Evolutionary conservation across 2,329 filamentous ascomycete species (phyloP).

Genomic region (Ceratocystis harringtonii): DNA sequence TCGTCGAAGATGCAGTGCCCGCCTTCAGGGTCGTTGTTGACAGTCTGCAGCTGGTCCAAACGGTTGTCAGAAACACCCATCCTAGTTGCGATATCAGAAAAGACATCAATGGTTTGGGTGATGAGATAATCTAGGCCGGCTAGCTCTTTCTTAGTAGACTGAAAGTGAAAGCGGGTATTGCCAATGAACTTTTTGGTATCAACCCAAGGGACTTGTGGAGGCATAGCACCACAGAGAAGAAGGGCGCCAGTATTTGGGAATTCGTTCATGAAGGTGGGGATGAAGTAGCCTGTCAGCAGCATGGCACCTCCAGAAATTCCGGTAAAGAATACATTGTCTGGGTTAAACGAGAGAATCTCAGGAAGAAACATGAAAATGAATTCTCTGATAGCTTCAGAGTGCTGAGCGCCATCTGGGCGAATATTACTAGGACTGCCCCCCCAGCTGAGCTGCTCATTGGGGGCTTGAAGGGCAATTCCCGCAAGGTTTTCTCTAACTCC

Average conservation of each 20-base stretch:
- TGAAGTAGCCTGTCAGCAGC: conserved; percentile 41
- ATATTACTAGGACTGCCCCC: conserved; percentile 33
- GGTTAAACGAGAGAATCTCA: conserved; percentile 38
- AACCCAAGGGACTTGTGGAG: conserved; percentile 37
- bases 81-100: conserved; percentile 25
- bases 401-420: conserved; percentile 39
- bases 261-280: conserved; percentile 39
- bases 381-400: conserved; percentile 40
- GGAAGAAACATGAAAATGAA: conserved; percentile 40
- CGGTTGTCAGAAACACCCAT: conserved; percentile 31
- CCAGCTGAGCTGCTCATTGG: conserved; percentile 42
- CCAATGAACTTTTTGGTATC: conserved; percentile 28
- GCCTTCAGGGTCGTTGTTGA: conserved; percentile 39
- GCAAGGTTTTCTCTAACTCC: conserved; percentile 35
- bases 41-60: conserved; percentile 39
- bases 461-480: conserved; percentile 39
- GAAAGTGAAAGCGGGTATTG: conserved; percentile 39
- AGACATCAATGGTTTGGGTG: conserved; percentile 34
- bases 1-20: conserved; percentile 46
- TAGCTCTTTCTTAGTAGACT: conserved; percentile 39
- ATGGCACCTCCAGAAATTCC: conserved; percentile 41
- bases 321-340: conserved; percentile 39
- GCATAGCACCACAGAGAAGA: conserved; percentile 40
- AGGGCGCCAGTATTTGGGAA: conserved; percentile 37
- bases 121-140: conserved; percentile 29